Percentiles rank a stretch among this genome's conserved stretches.
These are phyloP conservation scores for Verruconis gallopava DNA, from an alignment of 2,329 filamentous ascomycete genomes.

Conservation along the genomic window DNA sequence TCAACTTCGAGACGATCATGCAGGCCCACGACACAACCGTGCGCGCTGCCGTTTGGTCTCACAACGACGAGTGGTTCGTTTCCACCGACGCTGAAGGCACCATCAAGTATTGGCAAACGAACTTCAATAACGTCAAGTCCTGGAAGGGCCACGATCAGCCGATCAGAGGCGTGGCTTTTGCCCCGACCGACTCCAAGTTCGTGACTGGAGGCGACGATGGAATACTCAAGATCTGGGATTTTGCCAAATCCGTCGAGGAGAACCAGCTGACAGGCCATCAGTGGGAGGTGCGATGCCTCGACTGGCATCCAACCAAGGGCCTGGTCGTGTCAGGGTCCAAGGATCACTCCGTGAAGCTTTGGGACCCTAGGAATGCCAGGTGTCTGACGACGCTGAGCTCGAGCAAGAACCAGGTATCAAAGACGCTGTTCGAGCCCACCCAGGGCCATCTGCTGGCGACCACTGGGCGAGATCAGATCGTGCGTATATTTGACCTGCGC, in stretches of 20 bases:
- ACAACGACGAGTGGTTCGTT: conserved; percentile 93
- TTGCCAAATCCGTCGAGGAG: conserved; percentile 73
- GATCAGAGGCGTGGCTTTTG: conserved; percentile 83
- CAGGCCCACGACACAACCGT: conserved; percentile 88
- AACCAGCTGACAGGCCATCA: conserved; percentile 81
- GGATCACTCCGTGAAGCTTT: conserved; percentile 92
- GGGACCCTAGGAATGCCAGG: conserved; percentile 86
- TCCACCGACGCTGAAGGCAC: conserved; percentile 91
- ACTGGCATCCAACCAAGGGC: conserved; percentile 95
- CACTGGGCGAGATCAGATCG: conserved; percentile 83
- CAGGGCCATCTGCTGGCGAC: conserved; percentile 79
- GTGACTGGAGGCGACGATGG: conserved; percentile 93
- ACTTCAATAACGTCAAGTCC: conserved; percentile 97
- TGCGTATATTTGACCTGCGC: conserved; percentile 83
- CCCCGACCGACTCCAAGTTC: conserved; percentile 89
- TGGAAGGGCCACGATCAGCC: conserved; percentile 84
- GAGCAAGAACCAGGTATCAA: conserved; percentile 94
- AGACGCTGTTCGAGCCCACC: conserved; percentile 77
- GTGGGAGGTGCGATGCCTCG: conserved; percentile 94
- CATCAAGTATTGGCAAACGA: conserved; percentile 97
- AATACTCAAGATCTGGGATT: conserved; percentile 90
- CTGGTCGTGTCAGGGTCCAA: conserved; percentile 92
- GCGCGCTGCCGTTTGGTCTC: conserved; percentile 72
- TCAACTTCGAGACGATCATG: conserved; percentile 99
- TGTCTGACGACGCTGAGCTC: conserved; percentile 90